Conservation (phyloP, 2,329 filamentous ascomycete species). For the Monilinia vaccinii-corymbosi region DNA sequence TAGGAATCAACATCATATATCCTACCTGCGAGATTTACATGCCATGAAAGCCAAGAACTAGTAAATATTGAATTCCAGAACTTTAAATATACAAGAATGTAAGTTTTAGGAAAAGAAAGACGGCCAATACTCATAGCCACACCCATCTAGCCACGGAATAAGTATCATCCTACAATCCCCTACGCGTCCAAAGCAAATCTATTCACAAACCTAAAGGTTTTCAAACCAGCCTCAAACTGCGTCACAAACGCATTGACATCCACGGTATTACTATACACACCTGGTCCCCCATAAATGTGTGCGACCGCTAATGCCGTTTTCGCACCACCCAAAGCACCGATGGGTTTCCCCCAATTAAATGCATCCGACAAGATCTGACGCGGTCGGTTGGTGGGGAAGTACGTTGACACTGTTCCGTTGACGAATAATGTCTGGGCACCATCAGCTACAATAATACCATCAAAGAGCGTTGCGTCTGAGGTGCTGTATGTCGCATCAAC, state of each 20-base stretch:
- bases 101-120: too few species aligned
- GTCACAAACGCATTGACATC: constrained; percentile 30
- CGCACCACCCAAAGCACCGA: constrained; percentile 33
- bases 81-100: too few species aligned
- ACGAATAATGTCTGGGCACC: constrained; percentile 46
- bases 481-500: constrained; percentile 57
- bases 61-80: background rate
- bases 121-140: background rate
- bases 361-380: constrained; percentile 52
- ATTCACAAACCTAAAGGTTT: constrained; percentile 56
- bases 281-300: background rate
- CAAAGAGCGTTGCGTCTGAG: constrained; percentile 53
- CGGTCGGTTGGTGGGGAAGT: constrained; percentile 57
- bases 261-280: background rate
- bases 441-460: constrained; percentile 51
- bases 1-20: background rate
- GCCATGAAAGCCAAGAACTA: background rate
- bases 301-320: background rate
- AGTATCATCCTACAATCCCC: background rate
- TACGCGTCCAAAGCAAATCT: constrained; percentile 48
- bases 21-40: background rate
- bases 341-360: constrained; percentile 62
- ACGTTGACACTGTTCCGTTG: constrained; percentile 35
- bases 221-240: constrained; percentile 48
- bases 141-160: background rate